Evolutionary conservation across 805 yeast genomes (phyloP).

Genomic region (Saccharomycopsis olivae): DNA sequence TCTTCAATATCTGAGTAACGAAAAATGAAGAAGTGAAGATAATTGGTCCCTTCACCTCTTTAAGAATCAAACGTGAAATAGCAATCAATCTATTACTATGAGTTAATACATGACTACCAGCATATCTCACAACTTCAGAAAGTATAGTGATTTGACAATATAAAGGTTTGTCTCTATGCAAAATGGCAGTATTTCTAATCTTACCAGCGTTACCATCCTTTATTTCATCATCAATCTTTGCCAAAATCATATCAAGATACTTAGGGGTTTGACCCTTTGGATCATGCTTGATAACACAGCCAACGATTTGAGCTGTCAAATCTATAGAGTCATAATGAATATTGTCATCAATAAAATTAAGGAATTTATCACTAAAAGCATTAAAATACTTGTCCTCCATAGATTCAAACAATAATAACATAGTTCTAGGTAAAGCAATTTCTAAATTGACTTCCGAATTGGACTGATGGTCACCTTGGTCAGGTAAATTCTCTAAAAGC

Average conservation of each 20-base stretch:
- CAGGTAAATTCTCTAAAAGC: constrained; percentile 61
- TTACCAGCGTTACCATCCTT: constrained; percentile 74
- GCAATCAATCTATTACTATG: constrained; percentile 36
- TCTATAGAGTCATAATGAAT: constrained; percentile 50
- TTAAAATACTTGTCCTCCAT: constrained; percentile 47
- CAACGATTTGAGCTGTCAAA: constrained; percentile 61
- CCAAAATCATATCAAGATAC: constrained; percentile 35
- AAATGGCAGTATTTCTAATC: constrained; percentile 51
- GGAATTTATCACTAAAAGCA: constrained; percentile 29
- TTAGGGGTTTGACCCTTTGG: constrained; percentile 37
- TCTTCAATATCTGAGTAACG: constrained; percentile 54
- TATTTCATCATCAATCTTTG: constrained; percentile 54
- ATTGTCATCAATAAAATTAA: constrained; percentile 48
- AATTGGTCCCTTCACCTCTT: constrained; percentile 51
- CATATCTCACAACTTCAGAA: constrained; percentile 60
- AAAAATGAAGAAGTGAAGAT: constrained; percentile 52
- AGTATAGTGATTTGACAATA: constrained; percentile 62
- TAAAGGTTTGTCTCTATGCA: constrained; percentile 70
- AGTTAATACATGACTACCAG: constrained; percentile 40
- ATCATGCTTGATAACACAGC: constrained; percentile 57
- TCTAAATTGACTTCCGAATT: constrained; percentile 31
- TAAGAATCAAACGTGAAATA: constrained; percentile 35
- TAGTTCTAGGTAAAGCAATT: constrained; percentile 30
- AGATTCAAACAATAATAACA: constrained; percentile 45
- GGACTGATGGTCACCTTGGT: constrained; percentile 42